phyloP scores from a whole-genome alignment of 129 eudicot species.

The Erigeron canadensis region DNA sequence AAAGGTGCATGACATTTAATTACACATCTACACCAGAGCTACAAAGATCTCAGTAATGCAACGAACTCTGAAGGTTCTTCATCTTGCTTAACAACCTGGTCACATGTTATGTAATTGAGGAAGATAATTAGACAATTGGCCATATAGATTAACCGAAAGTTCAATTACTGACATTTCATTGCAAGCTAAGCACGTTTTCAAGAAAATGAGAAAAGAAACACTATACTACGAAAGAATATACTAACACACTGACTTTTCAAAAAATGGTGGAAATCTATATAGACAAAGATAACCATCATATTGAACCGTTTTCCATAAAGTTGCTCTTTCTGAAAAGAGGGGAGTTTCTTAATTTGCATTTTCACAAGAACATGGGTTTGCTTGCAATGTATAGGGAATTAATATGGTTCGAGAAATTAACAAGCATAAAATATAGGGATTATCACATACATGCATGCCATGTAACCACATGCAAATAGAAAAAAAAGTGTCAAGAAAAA shows the following conservation, averaged over 20 bases:
- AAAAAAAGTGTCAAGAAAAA: conserved; percentile 5
- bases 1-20: conserved; percentile 15
- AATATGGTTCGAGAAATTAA: neutral
- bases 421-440: neutral
- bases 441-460: neutral
- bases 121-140: neutral
- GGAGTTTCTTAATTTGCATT: neutral
- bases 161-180: conserved; percentile 5
- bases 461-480: conserved; percentile 14
- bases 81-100: conserved; percentile 62
- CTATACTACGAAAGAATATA: neutral
- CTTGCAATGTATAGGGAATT: conserved; percentile 11
- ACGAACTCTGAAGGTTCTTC: conserved; percentile 65
- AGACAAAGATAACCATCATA: neutral
- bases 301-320: conserved; percentile 16
- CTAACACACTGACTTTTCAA: neutral
- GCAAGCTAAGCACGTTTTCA: neutral
- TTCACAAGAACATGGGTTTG: neutral
- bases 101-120: conserved; percentile 7
- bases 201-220: conserved; percentile 13
- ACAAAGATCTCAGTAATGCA: conserved; percentile 45
- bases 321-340: conserved; percentile 11
- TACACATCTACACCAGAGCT: conserved; percentile 19
- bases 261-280: neutral
- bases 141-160: neutral